Conservation (phyloP, 2,329 filamentous ascomycete species). For the Stagonosporopsis chrysanthemi region DNA sequence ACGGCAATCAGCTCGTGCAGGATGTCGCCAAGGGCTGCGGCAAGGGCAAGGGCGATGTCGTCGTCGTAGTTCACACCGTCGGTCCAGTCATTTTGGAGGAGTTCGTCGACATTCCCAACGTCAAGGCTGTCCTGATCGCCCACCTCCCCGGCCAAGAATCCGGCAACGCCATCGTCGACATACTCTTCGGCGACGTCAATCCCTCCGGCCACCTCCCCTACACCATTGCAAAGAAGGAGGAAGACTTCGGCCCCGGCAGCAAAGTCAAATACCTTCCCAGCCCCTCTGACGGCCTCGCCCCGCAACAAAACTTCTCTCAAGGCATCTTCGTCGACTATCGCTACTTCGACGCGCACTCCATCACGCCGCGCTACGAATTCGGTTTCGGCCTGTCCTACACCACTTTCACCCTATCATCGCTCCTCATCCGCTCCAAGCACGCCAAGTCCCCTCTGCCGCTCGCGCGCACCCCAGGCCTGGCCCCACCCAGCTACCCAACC, state of each 20-base stretch:
- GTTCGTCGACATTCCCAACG: conserved; percentile 78
- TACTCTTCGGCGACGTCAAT: conserved; percentile 80
- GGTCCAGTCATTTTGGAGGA: conserved; percentile 81
- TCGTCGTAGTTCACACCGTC: conserved; percentile 89
- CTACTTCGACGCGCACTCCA: conserved; percentile 78
- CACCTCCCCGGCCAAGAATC: conserved; percentile 88
- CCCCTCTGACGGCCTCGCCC: conserved; percentile 61
- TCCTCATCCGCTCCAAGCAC: conserved; percentile 54
- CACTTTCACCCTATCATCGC: conserved; percentile 68
- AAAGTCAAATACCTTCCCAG: conserved; percentile 75
- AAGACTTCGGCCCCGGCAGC: conserved; percentile 78
- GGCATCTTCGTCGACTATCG: conserved; percentile 90
- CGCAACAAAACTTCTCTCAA: conserved; percentile 84
- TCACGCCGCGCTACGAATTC: conserved; percentile 83
- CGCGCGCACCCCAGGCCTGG: conserved; percentile 45
- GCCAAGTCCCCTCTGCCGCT: conserved; percentile 53
- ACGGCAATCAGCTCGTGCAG: conserved; percentile 77
- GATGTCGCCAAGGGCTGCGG: conserved; percentile 74
- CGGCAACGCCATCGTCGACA: conserved; percentile 79
- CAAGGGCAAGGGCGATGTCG: conserved; percentile 67
- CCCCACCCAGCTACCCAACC: conserved; percentile 58
- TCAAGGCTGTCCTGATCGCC: conserved; percentile 83
- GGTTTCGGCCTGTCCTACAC: conserved; percentile 88
- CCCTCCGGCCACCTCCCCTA: conserved; percentile 86
- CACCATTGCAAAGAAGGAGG: conserved; percentile 76